A percentile compares a stretch with the other conserved stretches of the same genome.
phyloP scores from a whole-genome alignment of 179 eudicot genomes.

The Heliamphora pulchella region DNA sequence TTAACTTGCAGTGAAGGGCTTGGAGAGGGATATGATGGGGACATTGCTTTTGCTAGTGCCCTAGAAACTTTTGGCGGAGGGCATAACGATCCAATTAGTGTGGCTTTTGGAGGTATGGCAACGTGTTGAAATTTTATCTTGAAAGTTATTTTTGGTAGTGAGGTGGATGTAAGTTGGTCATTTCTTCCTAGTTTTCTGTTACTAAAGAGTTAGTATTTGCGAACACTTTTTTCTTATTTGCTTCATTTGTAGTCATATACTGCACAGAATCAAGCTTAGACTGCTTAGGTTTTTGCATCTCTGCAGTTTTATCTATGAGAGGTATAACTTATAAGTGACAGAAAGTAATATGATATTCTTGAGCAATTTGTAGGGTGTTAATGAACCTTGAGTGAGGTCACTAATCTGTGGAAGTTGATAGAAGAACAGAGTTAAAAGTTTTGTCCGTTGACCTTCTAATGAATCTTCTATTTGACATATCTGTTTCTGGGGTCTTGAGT shows the following conservation, averaged over 20 bases:
- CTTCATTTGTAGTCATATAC: background rate
- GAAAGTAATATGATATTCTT: background rate
- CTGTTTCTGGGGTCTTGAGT: background rate
- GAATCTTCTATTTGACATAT: too few relatives aligned
- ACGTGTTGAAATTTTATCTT: background rate
- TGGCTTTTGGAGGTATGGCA: conserved; percentile 91
- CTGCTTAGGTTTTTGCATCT: background rate
- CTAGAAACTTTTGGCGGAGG: conserved; percentile 96
- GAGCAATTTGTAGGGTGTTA: background rate
- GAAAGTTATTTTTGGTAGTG: background rate
- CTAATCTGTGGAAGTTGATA: too few relatives aligned
- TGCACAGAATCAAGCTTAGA: background rate
- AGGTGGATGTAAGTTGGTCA: background rate
- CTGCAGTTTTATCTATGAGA: background rate
- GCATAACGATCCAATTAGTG: conserved; percentile 95
- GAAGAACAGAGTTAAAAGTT: background rate
- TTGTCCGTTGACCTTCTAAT: background rate
- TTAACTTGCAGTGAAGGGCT: conserved; percentile 76
- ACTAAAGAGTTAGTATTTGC: background rate
- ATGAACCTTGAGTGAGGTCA: background rate
- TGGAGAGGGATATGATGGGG: conserved; percentile 98
- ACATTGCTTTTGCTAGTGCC: conserved; percentile 94
- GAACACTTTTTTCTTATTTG: background rate
- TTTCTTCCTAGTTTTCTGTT: background rate
- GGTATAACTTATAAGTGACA: background rate